These are phyloP conservation scores for Urochloa ruziziensis DNA, from an alignment of 176 grass and related monocot species.

Conservation along the genomic window DNA sequence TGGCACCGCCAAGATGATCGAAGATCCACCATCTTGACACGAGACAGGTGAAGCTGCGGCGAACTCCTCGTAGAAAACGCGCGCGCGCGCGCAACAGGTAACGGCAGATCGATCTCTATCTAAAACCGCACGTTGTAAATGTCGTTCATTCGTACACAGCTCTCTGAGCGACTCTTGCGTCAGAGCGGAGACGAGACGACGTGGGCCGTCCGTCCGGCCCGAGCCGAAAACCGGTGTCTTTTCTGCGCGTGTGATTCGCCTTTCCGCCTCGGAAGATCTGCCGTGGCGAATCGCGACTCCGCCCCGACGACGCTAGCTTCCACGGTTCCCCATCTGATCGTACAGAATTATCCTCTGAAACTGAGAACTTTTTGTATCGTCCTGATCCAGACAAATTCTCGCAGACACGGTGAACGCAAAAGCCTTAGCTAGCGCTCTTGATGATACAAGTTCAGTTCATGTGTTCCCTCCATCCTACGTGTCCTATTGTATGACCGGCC, in stretches of 20 bases:
- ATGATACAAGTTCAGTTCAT: not conserved
- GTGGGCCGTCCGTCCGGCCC: not conserved
- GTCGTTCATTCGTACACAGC: not conserved
- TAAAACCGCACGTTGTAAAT: not conserved
- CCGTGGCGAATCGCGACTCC: constrained; percentile 43
- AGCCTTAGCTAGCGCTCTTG: not conserved
- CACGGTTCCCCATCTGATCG: not conserved
- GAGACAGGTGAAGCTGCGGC: not conserved
- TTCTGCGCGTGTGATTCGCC: not conserved
- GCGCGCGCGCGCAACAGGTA: no score
- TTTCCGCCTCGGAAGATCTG: constrained; percentile 8
- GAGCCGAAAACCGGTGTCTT: not conserved
- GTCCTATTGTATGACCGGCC: not conserved
- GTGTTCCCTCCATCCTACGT: not conserved
- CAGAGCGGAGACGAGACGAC: constrained; percentile 16
- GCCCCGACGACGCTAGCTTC: not conserved
- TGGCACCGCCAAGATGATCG: not conserved
- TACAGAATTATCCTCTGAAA: not conserved
- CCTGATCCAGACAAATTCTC: not conserved
- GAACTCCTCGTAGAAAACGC: not conserved
- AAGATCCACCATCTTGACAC: not conserved
- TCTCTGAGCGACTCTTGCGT: no score
- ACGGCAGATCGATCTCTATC: not conserved
- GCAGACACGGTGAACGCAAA: not conserved
- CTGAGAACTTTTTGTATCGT: not conserved